Evolutionary conservation across 129 eudicot genomes (phyloP).

Genomic region (Smallanthus sonchifolius): DNA sequence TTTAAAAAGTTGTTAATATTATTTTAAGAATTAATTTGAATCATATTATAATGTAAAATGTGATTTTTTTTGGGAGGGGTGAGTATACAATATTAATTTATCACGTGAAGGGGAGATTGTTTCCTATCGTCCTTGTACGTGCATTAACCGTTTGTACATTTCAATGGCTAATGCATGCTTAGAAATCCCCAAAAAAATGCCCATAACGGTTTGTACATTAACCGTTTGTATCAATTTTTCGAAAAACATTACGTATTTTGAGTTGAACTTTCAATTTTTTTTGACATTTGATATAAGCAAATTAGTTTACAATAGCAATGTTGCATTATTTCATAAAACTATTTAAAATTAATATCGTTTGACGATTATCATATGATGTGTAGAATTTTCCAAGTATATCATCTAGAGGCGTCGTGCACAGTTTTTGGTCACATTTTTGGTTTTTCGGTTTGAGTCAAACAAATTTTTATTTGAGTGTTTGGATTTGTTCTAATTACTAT

Average conservation of each 20-base stretch:
- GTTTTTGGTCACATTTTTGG: too few relatives aligned
- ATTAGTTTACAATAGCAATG: neutral
- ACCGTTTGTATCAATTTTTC: constrained; percentile 3
- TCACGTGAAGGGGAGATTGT: neutral
- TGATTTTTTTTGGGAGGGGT: constrained; percentile 17
- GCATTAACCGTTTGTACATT: constrained; percentile 19
- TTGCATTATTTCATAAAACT: too few relatives aligned
- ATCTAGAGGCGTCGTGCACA: too few relatives aligned
- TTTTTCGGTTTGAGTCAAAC: too few relatives aligned
- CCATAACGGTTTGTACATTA: too few relatives aligned
- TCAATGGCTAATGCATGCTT: constrained; percentile 11
- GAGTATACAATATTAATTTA: constrained; percentile 5
- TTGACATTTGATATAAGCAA: neutral
- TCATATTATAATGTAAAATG: constrained; percentile 3
- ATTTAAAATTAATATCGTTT: too few relatives aligned
- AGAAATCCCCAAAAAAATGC: neutral
- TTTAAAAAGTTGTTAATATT: neutral
- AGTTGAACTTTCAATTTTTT: neutral
- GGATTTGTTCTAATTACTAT: too few relatives aligned
- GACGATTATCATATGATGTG: too few relatives aligned
- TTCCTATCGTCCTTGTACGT: constrained; percentile 7
- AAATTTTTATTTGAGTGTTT: too few relatives aligned
- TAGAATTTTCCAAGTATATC: too few relatives aligned
- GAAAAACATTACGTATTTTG: neutral
- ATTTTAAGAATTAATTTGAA: neutral